These are phyloP conservation scores for Warburgia ugandensis DNA, from an alignment of 164 flowering plant species.

Conservation along the genomic window DNA sequence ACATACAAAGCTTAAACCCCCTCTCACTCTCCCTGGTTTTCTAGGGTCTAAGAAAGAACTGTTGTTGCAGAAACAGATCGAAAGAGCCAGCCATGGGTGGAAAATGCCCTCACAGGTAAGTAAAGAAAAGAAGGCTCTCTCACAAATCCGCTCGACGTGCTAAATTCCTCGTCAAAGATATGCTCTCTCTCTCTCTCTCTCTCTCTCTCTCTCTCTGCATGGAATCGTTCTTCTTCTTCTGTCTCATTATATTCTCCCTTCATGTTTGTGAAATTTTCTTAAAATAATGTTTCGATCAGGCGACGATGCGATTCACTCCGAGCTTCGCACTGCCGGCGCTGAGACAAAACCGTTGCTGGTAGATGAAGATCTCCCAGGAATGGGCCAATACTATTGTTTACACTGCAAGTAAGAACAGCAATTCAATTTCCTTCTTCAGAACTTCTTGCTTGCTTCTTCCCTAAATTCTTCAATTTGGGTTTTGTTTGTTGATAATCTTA, in stretches of 20 bases:
- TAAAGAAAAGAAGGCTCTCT: constrained; percentile 77
- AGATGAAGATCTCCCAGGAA: constrained; percentile 90
- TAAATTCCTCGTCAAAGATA: constrained; percentile 73
- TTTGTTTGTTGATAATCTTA: background rate
- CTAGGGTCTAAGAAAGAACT: background rate
- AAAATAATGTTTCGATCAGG: constrained; percentile 34
- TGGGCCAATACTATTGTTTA: constrained; percentile 92
- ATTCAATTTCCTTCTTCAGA: background rate
- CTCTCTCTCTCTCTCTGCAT: background rate
- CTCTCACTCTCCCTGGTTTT: too few relatives aligned
- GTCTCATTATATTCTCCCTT: background rate
- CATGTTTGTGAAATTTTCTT: constrained; percentile 17
- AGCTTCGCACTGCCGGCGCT: constrained; percentile 49
- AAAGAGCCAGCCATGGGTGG: constrained; percentile 50
- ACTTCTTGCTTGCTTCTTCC: background rate
- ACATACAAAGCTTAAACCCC: too few relatives aligned
- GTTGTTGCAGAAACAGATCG: background rate
- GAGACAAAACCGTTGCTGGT: constrained; percentile 41
- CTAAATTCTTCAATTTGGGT: background rate
- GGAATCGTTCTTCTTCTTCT: background rate
- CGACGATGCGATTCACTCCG: constrained; percentile 70
- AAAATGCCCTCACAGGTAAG: constrained; percentile 81
- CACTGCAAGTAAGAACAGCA: constrained; percentile 90
- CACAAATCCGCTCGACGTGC: constrained; percentile 77
- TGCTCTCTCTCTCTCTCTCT: constrained; percentile 30